Evolutionary conservation across 352 stramenopile genomes (phyloP), one percentile per base, ranked within the genome.

Genomic region (Globisporangium acanthophoron): DNA sequence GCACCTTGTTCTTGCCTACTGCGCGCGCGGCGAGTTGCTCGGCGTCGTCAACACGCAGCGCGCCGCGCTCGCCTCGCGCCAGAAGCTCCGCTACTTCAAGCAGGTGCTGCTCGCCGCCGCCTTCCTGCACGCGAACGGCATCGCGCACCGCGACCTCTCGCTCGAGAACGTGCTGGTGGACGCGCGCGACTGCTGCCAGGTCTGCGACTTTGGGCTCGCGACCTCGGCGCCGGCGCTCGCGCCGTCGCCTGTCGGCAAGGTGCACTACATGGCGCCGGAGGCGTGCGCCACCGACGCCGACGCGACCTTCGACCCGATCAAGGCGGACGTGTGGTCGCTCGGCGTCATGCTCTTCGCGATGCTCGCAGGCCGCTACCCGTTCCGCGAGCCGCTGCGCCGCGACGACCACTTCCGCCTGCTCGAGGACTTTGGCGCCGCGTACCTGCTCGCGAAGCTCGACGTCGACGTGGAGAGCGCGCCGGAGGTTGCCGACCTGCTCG

Each of bases 311-410:
- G 73, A 88, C 70, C 76, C 85, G 15, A 78, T 70, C 27, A 87
- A 86, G 58, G 81, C 81, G 20, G 85, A 94, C 59, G 73, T 94
- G 44, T 94, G 85, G 85, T 94, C 85, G 52, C 76, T 94, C 35
- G 85, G 85, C 56, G 78, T 94, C 37, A 89, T 94, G 77, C 63
- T 94, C 9, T 94, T 94, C 59, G 73, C 81, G 39, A 85, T 94
- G 59, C 49, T 92, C 39, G 78, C 76, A 0, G 79, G 75, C 0
- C 67, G 73, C 40, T 90, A 90, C 63, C 82, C 82, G 33, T 89
- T 89, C 61, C 59, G 65, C 9, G 74, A 88, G 39, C 70, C 82
- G 3, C 58, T 78, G 21, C 76, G 76, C 2, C 66, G 59, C 11
- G 80, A 92, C 56, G 66, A 76, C 44, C 72, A 83, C 44, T 90